These are phyloP conservation scores for Ascochyta koolunga DNA, from an alignment of 2,329 filamentous ascomycete genomes.

Conservation along the genomic window DNA sequence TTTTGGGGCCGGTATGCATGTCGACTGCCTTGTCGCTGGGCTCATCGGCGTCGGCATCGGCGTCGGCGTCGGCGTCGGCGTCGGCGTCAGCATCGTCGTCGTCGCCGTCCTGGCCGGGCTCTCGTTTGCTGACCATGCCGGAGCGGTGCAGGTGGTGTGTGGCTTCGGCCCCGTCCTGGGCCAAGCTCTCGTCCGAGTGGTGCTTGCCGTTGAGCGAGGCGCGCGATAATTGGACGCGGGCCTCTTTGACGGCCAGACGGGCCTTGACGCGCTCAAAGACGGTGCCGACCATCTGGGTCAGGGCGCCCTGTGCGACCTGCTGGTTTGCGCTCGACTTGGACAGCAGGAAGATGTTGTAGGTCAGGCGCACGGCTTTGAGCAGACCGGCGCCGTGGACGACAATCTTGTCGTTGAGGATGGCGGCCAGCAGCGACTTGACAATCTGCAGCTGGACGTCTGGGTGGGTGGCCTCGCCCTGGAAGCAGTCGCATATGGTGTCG, in stretches of 20 bases:
- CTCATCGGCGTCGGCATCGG: conserved; percentile 36
- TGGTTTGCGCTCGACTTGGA: conserved; percentile 95
- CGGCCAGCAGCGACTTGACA: conserved; percentile 93
- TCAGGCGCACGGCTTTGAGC: conserved; percentile 94
- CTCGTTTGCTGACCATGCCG: conserved; percentile 48
- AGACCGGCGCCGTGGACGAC: conserved; percentile 96
- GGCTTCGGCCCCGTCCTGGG: conserved; percentile 31
- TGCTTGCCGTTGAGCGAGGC: conserved; percentile 50
- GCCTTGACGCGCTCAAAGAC: conserved; percentile 95
- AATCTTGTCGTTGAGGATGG: conserved; percentile 97
- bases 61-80: background rate
- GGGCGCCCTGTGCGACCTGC: conserved; percentile 92
- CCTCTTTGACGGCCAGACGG: conserved; percentile 84
- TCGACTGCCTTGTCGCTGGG: conserved; percentile 54
- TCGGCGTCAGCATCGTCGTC: background rate
- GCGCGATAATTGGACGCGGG: conserved; percentile 64
- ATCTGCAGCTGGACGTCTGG: conserved; percentile 96
- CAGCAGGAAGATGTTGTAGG: conserved; percentile 98
- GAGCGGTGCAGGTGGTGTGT: conserved; percentile 33
- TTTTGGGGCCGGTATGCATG: conserved; percentile 60
- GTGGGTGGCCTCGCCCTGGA: conserved; percentile 93
- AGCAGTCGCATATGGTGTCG: conserved; percentile 99
- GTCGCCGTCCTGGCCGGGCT: conserved; percentile 42
- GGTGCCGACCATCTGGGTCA: conserved; percentile 98
- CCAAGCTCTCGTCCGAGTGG: conserved; percentile 41